Percentiles rank a stretch among this genome's conserved stretches.
phyloP scores from a whole-genome alignment of 2,329 filamentous ascomycete species.

The Monosporascus sp. region DNA sequence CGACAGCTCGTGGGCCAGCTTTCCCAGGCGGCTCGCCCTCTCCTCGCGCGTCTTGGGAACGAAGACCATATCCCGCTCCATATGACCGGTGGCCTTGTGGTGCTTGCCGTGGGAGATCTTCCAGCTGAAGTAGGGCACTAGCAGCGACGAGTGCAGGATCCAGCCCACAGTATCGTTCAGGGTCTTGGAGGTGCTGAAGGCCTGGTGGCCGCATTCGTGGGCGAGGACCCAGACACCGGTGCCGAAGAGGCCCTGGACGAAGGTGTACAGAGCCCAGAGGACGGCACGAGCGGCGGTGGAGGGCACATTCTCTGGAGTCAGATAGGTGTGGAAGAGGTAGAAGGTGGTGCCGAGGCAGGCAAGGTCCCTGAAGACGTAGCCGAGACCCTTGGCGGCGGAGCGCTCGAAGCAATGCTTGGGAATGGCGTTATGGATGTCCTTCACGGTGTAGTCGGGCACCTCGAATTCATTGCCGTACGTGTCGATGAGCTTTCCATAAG shows the following conservation, averaged over 20 bases:
- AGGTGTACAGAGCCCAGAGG: constrained; percentile 62
- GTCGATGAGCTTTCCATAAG: constrained; percentile 67
- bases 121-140: constrained; percentile 99
- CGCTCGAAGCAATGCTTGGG: constrained; percentile 96
- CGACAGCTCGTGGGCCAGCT: constrained; percentile 70
- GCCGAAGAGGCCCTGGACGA: constrained; percentile 86
- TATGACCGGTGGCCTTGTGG: constrained; percentile 97
- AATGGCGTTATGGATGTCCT: constrained; percentile 94
- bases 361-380: constrained; percentile 81
- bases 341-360: constrained; percentile 70
- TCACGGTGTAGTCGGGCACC: constrained; percentile 93
- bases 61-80: constrained; percentile 99
- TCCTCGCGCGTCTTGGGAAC: constrained; percentile 85
- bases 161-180: constrained; percentile 91
- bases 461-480: constrained; percentile 94
- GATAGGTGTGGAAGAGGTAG: constrained; percentile 81
- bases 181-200: constrained; percentile 87
- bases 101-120: constrained; percentile 99
- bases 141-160: constrained; percentile 79
- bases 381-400: constrained; percentile 67
- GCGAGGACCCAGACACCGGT: constrained; percentile 95
- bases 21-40: constrained; percentile 71
- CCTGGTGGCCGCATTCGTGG: constrained; percentile 95
- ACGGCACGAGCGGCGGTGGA: constrained; percentile 59
- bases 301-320: constrained; percentile 79